Evolutionary conservation across 2,329 filamentous ascomycete species (phyloP), one percentile per base, ranked within the genome.

Genomic region (Botrytis fabae): DNA sequence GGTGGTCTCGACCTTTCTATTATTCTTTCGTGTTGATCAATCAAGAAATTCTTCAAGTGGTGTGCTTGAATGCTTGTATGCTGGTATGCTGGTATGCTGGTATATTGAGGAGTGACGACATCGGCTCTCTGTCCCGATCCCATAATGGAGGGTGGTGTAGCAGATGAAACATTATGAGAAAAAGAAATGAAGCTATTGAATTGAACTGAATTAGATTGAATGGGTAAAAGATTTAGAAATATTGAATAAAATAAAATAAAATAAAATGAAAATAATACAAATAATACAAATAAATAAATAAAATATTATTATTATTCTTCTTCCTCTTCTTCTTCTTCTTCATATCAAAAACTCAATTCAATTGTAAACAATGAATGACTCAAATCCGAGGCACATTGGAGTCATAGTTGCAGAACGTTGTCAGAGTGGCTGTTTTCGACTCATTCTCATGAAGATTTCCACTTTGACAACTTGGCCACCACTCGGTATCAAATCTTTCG

Each of bases 361-460:
- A 38, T 61, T n/a, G 12, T 61, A n/a, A 25, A 65, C 20, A 65
- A 54, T 59, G 35, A 54, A 59, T 69, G 51, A 69, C 66, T 69
- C 68, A 70, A 59, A 60, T 62, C 28, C 57, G 9, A 62, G 40
- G 66, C 66, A 61, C 18, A 25, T 32, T 35, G 12, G 38, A 70
- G 54, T 70, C 68, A 70, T 62, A n/a, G 28, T 70, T 44, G 57
- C 65, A 68, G 57, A 57, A 68, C 35, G 28, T 22, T 28, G 48
- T 54, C 48, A 68, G 35, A 51, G 10, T 68, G 48, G 65, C 65
- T 68, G 32, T 57, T 68, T 68, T 68, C 65, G 65, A 68, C 65
- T 68, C 65, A 68, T 66, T 44, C 32, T 38, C 28, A 14, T 46
- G 20, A 66, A 54, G 51, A 54, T 54, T 54, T 32, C 28, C 46